Conservation (phyloP, 768 basidiomycete species). For the Exsudoporus frostii region DNA sequence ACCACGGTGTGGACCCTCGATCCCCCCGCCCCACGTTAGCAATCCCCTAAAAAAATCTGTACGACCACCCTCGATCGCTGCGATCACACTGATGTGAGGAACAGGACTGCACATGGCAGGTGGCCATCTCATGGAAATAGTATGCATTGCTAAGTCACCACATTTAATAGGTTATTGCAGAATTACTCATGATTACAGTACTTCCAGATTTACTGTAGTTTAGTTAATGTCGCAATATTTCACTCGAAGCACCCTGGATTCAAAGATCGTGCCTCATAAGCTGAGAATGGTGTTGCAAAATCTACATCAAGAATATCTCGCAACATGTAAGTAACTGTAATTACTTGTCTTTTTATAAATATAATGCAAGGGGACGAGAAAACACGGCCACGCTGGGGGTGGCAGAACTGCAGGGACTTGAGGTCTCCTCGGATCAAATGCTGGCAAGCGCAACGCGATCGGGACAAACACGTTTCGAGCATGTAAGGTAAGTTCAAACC, state of each 20-base stretch:
- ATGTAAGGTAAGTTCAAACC: not conserved
- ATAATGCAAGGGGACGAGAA: not conserved
- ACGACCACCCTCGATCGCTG: not conserved
- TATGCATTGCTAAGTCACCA: not conserved
- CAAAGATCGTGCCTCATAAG: too few species aligned
- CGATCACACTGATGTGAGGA: not conserved
- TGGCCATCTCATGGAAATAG: not conserved
- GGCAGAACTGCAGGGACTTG: not conserved
- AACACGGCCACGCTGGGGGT: not conserved
- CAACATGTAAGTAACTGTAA: too few species aligned
- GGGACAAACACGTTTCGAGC: not conserved
- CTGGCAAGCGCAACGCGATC: conserved; percentile 1
- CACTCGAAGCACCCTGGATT: too few species aligned
- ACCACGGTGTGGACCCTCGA: not conserved
- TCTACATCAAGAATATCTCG: too few species aligned
- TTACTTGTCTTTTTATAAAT: conserved; percentile 1
- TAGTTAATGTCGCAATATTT: too few species aligned
- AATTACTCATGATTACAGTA: too few species aligned
- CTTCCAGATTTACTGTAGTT: too few species aligned
- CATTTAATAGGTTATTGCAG: too few species aligned
- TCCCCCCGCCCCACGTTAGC: not conserved
- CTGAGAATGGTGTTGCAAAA: too few species aligned
- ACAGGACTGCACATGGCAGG: not conserved
- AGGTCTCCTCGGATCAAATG: conserved; percentile 19
- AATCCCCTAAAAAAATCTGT: not conserved